Base-by-base conservation (phyloP, 2,329 filamentous ascomycete genomes). In the Pseudocercospora ulei region DNA sequence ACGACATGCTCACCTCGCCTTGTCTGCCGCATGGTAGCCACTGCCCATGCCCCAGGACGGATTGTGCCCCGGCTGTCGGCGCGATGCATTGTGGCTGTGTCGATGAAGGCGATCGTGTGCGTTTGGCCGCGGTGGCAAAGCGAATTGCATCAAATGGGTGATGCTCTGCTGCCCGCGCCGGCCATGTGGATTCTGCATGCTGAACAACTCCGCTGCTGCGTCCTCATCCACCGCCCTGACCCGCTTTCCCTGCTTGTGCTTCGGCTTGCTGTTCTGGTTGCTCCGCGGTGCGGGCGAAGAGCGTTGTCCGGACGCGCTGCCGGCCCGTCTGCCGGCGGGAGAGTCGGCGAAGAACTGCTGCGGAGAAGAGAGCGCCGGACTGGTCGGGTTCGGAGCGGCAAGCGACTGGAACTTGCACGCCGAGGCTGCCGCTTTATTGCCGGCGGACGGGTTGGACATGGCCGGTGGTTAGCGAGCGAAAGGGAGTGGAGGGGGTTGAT, bases 111-210 rank as follows among this genome's bases (percentile, higher is more conserved):
- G 68, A 52, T 75, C 72, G 53, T 71, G 71, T 44, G 78, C 75
- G 13, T 49, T 47, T 6, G 80, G 80, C 31, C 83, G 76, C 26
- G 82, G 78, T 13, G 87, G 82, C 12, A 85, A 69, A 28, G 82
- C 78, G 63, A 95, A 93, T 66, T 88, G 88, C 71, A 98, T 82
- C 41, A 98, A 67, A 63, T 98, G 90, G 25, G 90, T 96, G 59
- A 98, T 98, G 56, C 84, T 93, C 38, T 86, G 95, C 63, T 95
- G 88, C 38, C 90, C 90, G 55, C 90, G 84, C 43, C 90, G 80
- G 54, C 76, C 56, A 35, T 57, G 48, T 48, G 54, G 54, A 52
- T 56, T 57, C 53, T 59, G 56, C 56, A 59, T 59, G 49, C 53
- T 57, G 56, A 54, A 52, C 26, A 44, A 29, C 49, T 95, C 86